These are phyloP conservation scores for Ceratobasidium sp. DNA, from an alignment of 1,284 basidiomycete genomes.

Conservation along the genomic window DNA sequence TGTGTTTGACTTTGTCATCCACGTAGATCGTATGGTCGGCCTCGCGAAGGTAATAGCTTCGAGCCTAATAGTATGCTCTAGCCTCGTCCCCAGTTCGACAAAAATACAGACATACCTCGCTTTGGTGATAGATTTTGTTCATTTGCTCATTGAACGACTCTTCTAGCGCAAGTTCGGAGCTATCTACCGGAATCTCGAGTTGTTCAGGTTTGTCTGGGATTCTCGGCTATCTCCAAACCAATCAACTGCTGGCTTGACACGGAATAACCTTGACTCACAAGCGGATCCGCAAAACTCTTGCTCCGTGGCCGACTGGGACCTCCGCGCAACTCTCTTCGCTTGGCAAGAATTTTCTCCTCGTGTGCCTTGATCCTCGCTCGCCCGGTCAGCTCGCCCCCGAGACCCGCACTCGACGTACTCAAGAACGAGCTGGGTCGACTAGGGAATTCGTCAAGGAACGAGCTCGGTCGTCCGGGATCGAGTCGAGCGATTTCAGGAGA, in stretches of 20 bases:
- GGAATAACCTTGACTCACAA: conserved; percentile 50
- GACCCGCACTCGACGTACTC: conserved; percentile 7
- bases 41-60: conserved; percentile 74
- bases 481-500: conserved; percentile 7
- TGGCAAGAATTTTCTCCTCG: conserved; percentile 77
- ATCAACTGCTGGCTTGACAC: not conserved
- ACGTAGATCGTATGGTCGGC: conserved; percentile 82
- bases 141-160: conserved; percentile 48
- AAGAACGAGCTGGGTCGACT: conserved; percentile 25
- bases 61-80: conserved; percentile 50
- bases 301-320: conserved; percentile 68
- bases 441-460: conserved; percentile 25
- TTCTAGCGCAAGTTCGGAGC: conserved; percentile 46
- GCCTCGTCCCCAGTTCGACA: conserved; percentile 27
- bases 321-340: conserved; percentile 70
- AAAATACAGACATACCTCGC: conserved; percentile 51
- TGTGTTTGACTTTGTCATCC: conserved; percentile 72
- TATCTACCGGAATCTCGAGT: conserved; percentile 42
- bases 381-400: conserved; percentile 44
- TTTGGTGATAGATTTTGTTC: conserved; percentile 61
- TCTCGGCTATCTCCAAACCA: not conserved
- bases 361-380: conserved; percentile 63
- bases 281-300: conserved; percentile 76
- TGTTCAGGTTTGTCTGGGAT: conserved; percentile 39
- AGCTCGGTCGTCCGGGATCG: conserved; percentile 31